Evolutionary conservation across 2,329 filamentous ascomycete species (phyloP).

Genomic region (Fonsecaea pedrosoi): DNA sequence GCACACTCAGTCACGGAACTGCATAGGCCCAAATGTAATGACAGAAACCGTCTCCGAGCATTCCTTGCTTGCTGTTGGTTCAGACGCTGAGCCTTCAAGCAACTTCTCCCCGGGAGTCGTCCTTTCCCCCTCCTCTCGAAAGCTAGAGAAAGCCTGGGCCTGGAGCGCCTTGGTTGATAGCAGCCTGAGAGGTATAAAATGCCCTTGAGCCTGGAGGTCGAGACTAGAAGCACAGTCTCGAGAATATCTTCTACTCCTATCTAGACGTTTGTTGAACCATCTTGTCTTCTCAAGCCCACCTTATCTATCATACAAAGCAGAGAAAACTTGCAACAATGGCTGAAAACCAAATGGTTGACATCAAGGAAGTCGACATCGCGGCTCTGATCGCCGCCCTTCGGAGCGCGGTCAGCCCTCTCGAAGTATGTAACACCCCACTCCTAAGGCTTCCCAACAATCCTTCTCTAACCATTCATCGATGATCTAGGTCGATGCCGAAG

Average conservation of each 20-base stretch:
- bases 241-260: neutral
- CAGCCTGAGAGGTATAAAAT: neutral
- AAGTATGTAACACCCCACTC: constrained; percentile 15
- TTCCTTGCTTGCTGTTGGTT: neutral
- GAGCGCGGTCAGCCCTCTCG: constrained; percentile 33
- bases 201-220: neutral
- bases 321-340: constrained; percentile 19
- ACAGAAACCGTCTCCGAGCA: neutral
- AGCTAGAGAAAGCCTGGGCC: neutral
- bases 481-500: constrained; percentile 31
- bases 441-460: neutral
- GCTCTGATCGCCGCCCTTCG: constrained; percentile 34
- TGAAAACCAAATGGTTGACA: constrained; percentile 27
- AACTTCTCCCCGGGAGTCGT: neutral
- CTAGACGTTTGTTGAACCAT: neutral
- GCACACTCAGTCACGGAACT: neutral
- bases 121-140: no score
- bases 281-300: neutral
- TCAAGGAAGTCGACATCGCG: constrained; percentile 34
- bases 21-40: constrained; percentile 10
- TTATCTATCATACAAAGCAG: neutral
- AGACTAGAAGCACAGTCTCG: neutral
- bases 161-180: neutral
- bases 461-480: neutral
- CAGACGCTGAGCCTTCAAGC: neutral